A percentile compares a stretch with the other conserved stretches of the same genome.
These are phyloP conservation scores for Beauveria pseudobassiana DNA, from an alignment of 2,329 filamentous ascomycete genomes.

Conservation along the genomic window DNA sequence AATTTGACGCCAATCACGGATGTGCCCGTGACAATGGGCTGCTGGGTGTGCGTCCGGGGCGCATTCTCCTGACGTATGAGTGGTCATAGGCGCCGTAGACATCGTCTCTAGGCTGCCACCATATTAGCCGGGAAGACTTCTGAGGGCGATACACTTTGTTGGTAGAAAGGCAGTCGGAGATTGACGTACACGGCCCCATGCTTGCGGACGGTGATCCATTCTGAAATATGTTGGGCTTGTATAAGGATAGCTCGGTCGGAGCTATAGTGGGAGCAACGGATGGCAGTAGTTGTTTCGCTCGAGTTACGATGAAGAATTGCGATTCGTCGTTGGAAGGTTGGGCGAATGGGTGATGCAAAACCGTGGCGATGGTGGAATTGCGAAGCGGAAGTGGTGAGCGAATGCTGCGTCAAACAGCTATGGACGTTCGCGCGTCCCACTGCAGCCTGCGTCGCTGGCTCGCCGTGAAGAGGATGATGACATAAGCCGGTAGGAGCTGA, in stretches of 20 bases:
- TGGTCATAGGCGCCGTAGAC: conserved; percentile 90
- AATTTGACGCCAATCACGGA: conserved; percentile 94
- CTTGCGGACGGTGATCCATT: conserved; percentile 68
- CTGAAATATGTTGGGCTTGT: conserved; percentile 13
- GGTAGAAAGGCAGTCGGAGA: neutral
- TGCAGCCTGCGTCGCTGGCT: conserved; percentile 25
- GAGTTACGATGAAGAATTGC: neutral
- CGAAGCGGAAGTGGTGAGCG: neutral
- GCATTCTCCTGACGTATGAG: conserved; percentile 67
- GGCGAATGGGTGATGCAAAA: neutral
- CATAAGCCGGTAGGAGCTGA: neutral
- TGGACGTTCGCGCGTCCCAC: conserved; percentile 26
- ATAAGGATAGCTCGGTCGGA: neutral
- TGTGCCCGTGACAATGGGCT: conserved; percentile 90
- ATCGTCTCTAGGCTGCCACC: conserved; percentile 80
- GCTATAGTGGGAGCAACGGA: neutral
- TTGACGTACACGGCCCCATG: conserved; percentile 61
- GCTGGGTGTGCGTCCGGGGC: conserved; percentile 82
- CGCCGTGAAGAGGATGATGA: conserved; percentile 14
- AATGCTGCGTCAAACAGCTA: conserved; percentile 14
- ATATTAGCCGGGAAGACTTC: conserved; percentile 11
- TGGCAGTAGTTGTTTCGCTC: neutral
- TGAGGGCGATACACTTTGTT: too few relatives aligned
- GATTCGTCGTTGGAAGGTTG: neutral
- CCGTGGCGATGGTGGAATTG: conserved; percentile 3